Evolutionary conservation across 768 basidiomycete genomes (phyloP), one percentile per base, ranked within the genome.

Genomic region (Zangia roseola): DNA sequence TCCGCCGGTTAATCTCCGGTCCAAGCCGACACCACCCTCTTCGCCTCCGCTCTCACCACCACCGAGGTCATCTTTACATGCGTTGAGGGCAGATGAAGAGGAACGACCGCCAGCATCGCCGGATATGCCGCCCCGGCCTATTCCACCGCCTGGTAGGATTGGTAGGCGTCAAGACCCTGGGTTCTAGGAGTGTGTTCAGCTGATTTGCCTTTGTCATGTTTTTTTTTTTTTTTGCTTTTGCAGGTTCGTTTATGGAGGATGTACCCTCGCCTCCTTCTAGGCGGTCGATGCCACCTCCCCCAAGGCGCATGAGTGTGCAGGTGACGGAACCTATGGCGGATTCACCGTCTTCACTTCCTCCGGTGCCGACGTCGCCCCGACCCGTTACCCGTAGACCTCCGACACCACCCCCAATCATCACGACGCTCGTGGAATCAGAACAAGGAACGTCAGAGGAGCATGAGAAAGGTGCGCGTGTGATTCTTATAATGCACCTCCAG

Each of bases 121-220:
- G 17, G 64, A 65, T 36, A 63, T 59, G 13, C 58, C 67, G 0
- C 65, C 65, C 26, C 50, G 65, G 17, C 65, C 65, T 6, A 36
- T 67, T 25, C 65, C 65, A 7, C 67, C 67, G 7, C 64, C 65
- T 17, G 50, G 56, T 7, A 57, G 67, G 54, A 69, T 55, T 43
- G 55, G 67, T 69, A 43, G 16, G 65, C 50, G 10, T 49, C 23
- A 14, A 2, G 24, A 1, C 16, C 9, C 14, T 40, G 9, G 12
- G 6, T 24, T 40, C 16, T 34, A 30, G 12, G 7, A 28, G 12
- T 20, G n/a, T 9, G 9, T 21, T 16, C 19, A 33, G 17, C 45
- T 63, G 20, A 62, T 10, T 10, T 31, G 5, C n/a, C 28, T 19
- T 14, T 19, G 10, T 37, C 12, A 9, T 36, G 19, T 14, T n/a